Evolutionary conservation across 164 flowering plant genomes (phyloP), one percentile per base, ranked within the genome.

Genomic region (Buxus sempervirens): DNA sequence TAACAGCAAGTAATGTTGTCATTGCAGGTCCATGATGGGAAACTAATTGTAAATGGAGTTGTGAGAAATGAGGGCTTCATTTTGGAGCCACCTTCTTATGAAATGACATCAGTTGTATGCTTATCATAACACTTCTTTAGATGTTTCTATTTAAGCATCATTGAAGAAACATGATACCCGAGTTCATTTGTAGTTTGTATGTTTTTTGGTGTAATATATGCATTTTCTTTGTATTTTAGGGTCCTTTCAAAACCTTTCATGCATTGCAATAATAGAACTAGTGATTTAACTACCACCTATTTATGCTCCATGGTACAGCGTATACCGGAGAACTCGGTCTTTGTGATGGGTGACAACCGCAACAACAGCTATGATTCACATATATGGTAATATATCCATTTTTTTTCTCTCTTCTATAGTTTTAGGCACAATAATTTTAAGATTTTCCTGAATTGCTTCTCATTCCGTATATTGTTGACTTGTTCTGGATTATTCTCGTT

Each of bases 321-420:
- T 62, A 92, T 93, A 57, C 99, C 99, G 14, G 90, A 87, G 69
- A 85, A 90, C 72, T 88, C 76, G 0, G 98, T 96, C 48, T 91
- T 93, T 78, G 99, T 96, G 73, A 96, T 96, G 99, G 99, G 99
- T 41, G 99, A 96, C 76, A 96, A 96, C 72, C 90, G 97, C 26
- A 96, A 96, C 80, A 96, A 93, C 78, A 96, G 99, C 83, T 96
- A 93, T 71, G 99, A 91, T 70, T 96, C 99, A 16, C 99, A 96
- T 69, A 88, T 96, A 16, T 96, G 99, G 99, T 95, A 88, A 80
- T 59, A 25, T 51, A 32, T 18, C 60, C 3, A 54, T 41, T 23
- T 68, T 69, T 28, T 23, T 20, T 21, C 26, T 53, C 20, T 16
- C 9, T 22, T n/a, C 61, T 20, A 23, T 41, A 14, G 62, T 36